Base-by-base conservation (phyloP, 768 basidiomycete genomes). In the Rhizopogon salebrosus region DNA sequence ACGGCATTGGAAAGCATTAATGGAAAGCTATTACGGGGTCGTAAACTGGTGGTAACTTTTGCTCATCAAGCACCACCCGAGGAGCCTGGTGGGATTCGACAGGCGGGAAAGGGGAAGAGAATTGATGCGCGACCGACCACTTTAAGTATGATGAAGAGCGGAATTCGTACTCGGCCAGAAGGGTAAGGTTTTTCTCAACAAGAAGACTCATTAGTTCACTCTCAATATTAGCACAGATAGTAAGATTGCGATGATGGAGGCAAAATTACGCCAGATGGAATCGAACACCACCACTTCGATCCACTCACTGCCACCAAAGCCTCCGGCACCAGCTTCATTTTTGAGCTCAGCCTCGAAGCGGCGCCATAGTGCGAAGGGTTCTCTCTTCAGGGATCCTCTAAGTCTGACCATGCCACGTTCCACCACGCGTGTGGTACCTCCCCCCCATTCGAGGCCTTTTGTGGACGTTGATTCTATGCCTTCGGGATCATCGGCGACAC, bases 241-340 rank as follows among this genome's bases (percentile, higher is more conserved):
- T 60, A 97, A 98, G 71, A 99, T 99, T 60, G 93, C 94, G 7
- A 81, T 87, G 62, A 88, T 98, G 79, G 97, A 99, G 70, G 95
- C 95, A 2, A 99, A 99, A 69, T 75, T 99, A 22, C 80, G 84
- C 16, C 82, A 91, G 57, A 83, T 97, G 80, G 82, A 84, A 60
- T 64, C 54, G 52, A 64, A 61, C 13, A 60, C 60, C 1, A n/a
- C 31, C 20, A 34, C 9, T 46, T 23, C 56, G 2, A 62, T 62
- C 24, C 36, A 45, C 0, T 54, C 45, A 13, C 40, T 68, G 7
- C 66, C 66, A 9, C 50, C 18, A 14, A 68, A 57, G 45, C 66
- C 68, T 1, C 23, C 16, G 3, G 51, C 49, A 31, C 16, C 34
- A 11, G 43, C 37, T 18, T 24, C 36, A n/a, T 31, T 10, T 22